These are phyloP conservation scores for Torulaspora indica DNA, from an alignment of 805 yeast genomes.

Conservation along the genomic window DNA sequence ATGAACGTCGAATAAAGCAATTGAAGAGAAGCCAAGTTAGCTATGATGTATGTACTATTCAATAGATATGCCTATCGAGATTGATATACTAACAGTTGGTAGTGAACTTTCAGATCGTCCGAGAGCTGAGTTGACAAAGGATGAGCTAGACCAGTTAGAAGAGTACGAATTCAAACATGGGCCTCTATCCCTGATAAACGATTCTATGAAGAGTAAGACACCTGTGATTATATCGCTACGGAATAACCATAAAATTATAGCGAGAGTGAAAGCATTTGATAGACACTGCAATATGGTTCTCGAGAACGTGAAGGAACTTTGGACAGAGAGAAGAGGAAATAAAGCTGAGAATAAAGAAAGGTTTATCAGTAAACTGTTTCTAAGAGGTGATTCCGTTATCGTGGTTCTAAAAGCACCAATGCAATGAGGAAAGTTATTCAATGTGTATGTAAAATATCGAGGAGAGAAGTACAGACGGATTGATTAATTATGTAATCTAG, in stretches of 20 bases:
- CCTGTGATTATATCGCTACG: slow-evolving; percentile 85
- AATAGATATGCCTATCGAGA: neutral
- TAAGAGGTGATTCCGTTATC: slow-evolving; percentile 94
- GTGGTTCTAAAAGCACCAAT: slow-evolving; percentile 59
- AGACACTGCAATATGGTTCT: slow-evolving; percentile 91
- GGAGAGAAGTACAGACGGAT: neutral
- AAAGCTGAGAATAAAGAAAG: slow-evolving; percentile 59
- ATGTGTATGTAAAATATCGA: neutral
- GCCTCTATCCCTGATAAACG: slow-evolving; percentile 83
- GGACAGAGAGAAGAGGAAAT: slow-evolving; percentile 68
- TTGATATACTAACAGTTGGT: slow-evolving; percentile 1
- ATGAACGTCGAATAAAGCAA: neutral
- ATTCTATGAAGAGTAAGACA: slow-evolving; percentile 67
- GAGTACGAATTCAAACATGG: slow-evolving; percentile 88
- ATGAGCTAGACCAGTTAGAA: slow-evolving; percentile 75
- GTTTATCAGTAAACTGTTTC: slow-evolving; percentile 81
- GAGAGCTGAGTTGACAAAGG: slow-evolving; percentile 71
- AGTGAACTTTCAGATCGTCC: slow-evolving; percentile 71
- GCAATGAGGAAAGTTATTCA: slow-evolving; percentile 12
- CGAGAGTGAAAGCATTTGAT: slow-evolving; percentile 89
- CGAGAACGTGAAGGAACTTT: slow-evolving; percentile 83
- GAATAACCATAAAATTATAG: slow-evolving; percentile 87
- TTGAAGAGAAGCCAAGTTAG: neutral
- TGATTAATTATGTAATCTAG: neutral
- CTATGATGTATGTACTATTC: slow-evolving; percentile 8